Evolutionary conservation across 2,329 filamentous ascomycete species (phyloP).

Genomic region (Diaporthe ampelina): DNA sequence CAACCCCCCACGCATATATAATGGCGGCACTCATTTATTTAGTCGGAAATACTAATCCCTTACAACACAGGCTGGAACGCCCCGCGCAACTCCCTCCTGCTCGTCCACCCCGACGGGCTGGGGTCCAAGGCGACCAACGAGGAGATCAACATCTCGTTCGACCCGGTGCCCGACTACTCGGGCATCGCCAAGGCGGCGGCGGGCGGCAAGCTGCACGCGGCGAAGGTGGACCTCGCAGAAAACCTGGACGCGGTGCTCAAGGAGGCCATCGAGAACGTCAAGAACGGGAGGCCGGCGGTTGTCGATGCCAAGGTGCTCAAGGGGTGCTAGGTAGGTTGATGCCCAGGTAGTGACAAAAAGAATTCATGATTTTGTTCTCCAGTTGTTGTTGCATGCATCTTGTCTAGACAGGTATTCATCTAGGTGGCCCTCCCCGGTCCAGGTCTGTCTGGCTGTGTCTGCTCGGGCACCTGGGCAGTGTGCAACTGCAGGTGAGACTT

Average conservation of each 20-base stretch:
- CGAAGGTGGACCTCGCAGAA: constrained; percentile 60
- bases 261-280: constrained; percentile 65
- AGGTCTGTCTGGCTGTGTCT: too few species aligned
- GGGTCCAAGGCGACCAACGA: constrained; percentile 70
- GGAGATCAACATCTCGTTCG: constrained; percentile 73
- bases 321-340: constrained; percentile 33
- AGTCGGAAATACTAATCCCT: too few species aligned
- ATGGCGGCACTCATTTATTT: too few species aligned
- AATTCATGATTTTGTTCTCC: too few species aligned
- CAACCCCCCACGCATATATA: too few species aligned
- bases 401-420: too few species aligned
- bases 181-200: constrained; percentile 73
- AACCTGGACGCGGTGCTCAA: constrained; percentile 63
- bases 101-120: constrained; percentile 71
- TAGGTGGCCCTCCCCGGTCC: too few species aligned
- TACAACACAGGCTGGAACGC: constrained; percentile 77
- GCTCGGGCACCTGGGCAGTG: too few species aligned
- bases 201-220: constrained; percentile 66
- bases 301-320: constrained; percentile 65
- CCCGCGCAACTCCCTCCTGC: constrained; percentile 67
- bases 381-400: too few species aligned
- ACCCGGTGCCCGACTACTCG: constrained; percentile 69
- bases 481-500: too few species aligned
- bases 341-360: background rate
- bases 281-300: constrained; percentile 65